phyloP scores from a whole-genome alignment of 1,139 yeast genomes.

The Geotrichum siamense region DNA sequence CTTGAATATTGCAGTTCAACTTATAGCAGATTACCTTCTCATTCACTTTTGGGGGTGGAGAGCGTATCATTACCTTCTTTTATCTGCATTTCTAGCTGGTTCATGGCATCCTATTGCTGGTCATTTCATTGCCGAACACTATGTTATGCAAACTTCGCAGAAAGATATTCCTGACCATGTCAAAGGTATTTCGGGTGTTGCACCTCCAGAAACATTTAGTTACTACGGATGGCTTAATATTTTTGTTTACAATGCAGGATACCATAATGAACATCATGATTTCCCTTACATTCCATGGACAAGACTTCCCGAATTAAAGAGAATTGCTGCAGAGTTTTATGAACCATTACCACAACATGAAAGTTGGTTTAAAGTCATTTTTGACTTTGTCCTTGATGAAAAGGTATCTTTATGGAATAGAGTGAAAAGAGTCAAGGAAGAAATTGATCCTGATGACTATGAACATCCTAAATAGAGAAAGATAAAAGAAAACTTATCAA shows the following conservation, averaged over 20 bases:
- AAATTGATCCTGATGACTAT: conserved; percentile 19
- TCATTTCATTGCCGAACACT: conserved; percentile 91
- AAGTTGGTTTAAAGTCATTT: conserved; percentile 73
- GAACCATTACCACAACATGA: conserved; percentile 69
- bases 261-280: conserved; percentile 92
- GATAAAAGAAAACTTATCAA: no score
- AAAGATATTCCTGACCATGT: conserved; percentile 19
- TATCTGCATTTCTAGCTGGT: conserved; percentile 83
- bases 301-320: conserved; percentile 55
- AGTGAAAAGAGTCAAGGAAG: conserved; percentile 49
- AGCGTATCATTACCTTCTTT: conserved; percentile 56
- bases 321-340: conserved; percentile 73
- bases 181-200: conserved; percentile 11
- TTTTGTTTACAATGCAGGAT: conserved; percentile 87
- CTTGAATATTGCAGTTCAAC: conserved; percentile 57
- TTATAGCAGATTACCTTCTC: conserved; percentile 50
- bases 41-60: conserved; percentile 57
- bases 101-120: conserved; percentile 93
- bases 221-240: conserved; percentile 75
- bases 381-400: conserved; percentile 62
- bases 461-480: conserved; percentile 18
- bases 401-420: conserved; percentile 71
- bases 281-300: conserved; percentile 94
- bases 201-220: conserved; percentile 72
- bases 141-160: conserved; percentile 44